A percentile compares a stretch with the other conserved stretches of the same genome.
These are phyloP conservation scores for Apiospora aurea DNA, from an alignment of 2,329 filamentous ascomycete species.

Conservation along the genomic window DNA sequence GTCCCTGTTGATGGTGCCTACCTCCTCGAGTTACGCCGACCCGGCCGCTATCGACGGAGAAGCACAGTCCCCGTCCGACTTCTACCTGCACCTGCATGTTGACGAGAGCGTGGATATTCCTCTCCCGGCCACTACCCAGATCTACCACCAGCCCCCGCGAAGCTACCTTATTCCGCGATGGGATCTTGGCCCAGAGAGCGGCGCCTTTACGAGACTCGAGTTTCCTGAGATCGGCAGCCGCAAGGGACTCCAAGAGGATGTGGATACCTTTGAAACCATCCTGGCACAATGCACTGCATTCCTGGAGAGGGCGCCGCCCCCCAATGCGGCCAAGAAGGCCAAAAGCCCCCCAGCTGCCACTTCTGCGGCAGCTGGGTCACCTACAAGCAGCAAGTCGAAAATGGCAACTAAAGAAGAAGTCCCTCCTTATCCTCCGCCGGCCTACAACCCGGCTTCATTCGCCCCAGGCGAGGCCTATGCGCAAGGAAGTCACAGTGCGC, in stretches of 20 bases:
- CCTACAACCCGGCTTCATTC: slow-evolving; percentile 85
- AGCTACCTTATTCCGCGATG: slow-evolving; percentile 96
- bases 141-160: slow-evolving; percentile 92
- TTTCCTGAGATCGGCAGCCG: slow-evolving; percentile 80
- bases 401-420: slow-evolving; percentile 52
- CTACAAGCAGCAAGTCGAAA: slow-evolving; percentile 49
- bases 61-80: slow-evolving; percentile 78
- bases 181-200: slow-evolving; percentile 87
- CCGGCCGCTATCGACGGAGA: slow-evolving; percentile 59
- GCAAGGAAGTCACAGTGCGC: slow-evolving; percentile 62
- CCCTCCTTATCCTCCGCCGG: slow-evolving; percentile 42
- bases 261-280: slow-evolving; percentile 97
- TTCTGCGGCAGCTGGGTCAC: slow-evolving; percentile 35
- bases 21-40: slow-evolving; percentile 74
- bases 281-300: slow-evolving; percentile 98
- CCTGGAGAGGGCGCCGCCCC: slow-evolving; percentile 80
- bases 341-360: slow-evolving; percentile 31
- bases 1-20: slow-evolving; percentile 95
- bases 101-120: slow-evolving; percentile 74
- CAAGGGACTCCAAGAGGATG: slow-evolving; percentile 82
- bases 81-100: slow-evolving; percentile 94
- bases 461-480: slow-evolving; percentile 81
- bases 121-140: slow-evolving; percentile 92
- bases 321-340: slow-evolving; percentile 46
- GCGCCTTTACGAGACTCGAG: slow-evolving; percentile 91